Evolutionary conservation across 1,139 yeast species (phyloP).

Genomic region (Candida buenavistaensis): DNA sequence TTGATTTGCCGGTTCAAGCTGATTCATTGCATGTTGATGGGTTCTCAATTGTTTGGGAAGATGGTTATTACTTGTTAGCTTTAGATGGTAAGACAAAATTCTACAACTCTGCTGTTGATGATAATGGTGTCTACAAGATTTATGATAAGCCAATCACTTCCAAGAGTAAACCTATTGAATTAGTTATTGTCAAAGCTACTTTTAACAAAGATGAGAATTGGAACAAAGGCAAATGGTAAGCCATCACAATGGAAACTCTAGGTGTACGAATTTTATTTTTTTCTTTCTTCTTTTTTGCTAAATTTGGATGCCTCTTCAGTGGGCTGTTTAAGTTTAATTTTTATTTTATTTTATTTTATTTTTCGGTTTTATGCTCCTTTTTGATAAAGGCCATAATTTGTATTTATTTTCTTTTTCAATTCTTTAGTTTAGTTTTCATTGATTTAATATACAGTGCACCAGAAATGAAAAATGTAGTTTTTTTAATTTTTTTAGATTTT

Average conservation of each 20-base stretch:
- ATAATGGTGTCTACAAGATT: constrained; percentile 17
- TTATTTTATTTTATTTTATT: not conserved
- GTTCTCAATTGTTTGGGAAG: constrained; percentile 16
- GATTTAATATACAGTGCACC: not conserved
- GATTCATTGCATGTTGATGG: constrained; percentile 11
- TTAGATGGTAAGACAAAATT: constrained; percentile 9
- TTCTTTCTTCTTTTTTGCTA: not conserved
- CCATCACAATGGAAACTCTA: not conserved
- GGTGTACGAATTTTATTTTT: not conserved
- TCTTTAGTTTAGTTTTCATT: not conserved
- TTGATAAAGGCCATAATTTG: not conserved
- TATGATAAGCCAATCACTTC: constrained; percentile 18
- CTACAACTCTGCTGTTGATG: constrained; percentile 45
- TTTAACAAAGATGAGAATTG: constrained; percentile 1
- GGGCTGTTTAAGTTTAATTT: no score
- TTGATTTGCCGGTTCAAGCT: constrained; percentile 33
- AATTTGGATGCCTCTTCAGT: no score
- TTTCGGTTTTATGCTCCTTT: not conserved
- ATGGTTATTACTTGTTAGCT: constrained; percentile 23
- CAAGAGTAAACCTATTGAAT: constrained; percentile 12
- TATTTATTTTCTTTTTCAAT: not conserved
- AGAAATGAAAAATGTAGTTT: not conserved
- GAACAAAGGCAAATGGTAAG: no score
- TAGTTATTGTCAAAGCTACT: constrained; percentile 2
- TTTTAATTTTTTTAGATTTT: no score